Conservation (phyloP, 805 yeast genomes). For the Monosporozyma aerobia region DNA sequence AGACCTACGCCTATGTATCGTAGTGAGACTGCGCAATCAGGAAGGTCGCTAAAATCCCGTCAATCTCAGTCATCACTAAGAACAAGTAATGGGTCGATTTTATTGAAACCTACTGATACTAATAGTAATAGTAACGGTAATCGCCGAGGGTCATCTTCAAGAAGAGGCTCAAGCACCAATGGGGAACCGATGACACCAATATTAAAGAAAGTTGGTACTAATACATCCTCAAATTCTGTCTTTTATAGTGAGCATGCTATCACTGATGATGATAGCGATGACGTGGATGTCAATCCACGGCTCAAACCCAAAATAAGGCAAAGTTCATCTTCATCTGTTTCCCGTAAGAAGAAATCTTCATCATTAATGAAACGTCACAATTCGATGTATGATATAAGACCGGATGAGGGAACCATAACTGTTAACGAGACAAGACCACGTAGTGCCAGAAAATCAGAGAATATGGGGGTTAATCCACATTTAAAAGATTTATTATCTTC, state of each 20-base stretch:
- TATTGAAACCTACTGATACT: constrained; percentile 1
- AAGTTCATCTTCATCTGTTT: constrained; percentile 7
- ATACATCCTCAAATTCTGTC: not conserved
- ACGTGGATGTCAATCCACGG: not conserved
- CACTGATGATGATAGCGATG: constrained; percentile 20
- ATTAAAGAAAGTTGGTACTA: not conserved
- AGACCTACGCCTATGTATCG: not conserved
- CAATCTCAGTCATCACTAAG: constrained; percentile 2
- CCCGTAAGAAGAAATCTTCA: constrained; percentile 6
- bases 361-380: constrained; percentile 9
- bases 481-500: constrained; percentile 1
- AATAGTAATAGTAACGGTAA: constrained; percentile 21
- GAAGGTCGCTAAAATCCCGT: constrained; percentile 7
- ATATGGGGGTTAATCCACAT: constrained; percentile 1
- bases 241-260: constrained; percentile 15
- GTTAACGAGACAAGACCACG: not conserved
- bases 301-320: constrained; percentile 3
- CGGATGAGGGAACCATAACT: not conserved
- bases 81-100: constrained; percentile 19
- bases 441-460: constrained; percentile 2
- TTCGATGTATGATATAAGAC: constrained; percentile 5
- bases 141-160: constrained; percentile 19
- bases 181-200: constrained; percentile 2
- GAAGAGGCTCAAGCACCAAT: not conserved
- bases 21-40: constrained; percentile 6